Evolutionary conservation across 495 filamentous ascomycete species (phyloP), one percentile per base, ranked within the genome.

Genomic region (Aspergillus ellipticus): DNA sequence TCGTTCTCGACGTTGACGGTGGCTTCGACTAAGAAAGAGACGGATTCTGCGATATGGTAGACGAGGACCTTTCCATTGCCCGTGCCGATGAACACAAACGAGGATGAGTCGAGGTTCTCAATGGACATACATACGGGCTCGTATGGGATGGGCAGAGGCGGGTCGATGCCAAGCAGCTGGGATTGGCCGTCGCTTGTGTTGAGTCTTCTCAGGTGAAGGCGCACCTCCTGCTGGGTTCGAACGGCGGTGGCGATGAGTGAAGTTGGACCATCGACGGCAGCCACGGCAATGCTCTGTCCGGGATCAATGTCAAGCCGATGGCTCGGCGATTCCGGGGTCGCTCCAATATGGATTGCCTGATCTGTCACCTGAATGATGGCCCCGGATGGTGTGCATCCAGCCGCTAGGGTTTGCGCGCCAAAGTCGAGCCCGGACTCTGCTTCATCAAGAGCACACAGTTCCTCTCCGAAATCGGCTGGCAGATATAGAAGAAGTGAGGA

Each of bases 291-390:
- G 33, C 22, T 53, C 48, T 66, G 55, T n/a, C 51, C 48, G 5
- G 54, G 41, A 5, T 48, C 49, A 49, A 69, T 63, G 10, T 61
- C 51, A 28, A 64, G 53, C 10, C 35, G 54, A 42, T 49, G 57
- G 49, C 58, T 66, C n/a, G 53, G 49, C 20, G 48, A 31, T 17
- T 65, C 63, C 16, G 51, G 47, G 19, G 62, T 62, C 9, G 61
- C 54, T 22, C 69, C 70, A 15, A 82, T 53, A 10, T 75, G 72
- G 4, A 82, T 72, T 28, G 68, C 75, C 17, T 66, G 66, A n/a
- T 73, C 65, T 3, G 85, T 87, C 17, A 88, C 65, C 59, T 89
- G 86, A 9, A 87, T 66, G 16, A 83, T 56, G 22, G 58, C 62
- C 48, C 73, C 68, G 31, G 59, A 51, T 52, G 63, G 41, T 21